A percentile compares a stretch with the other conserved stretches of the same genome.
phyloP scores from a whole-genome alignment of 2,329 filamentous ascomycete species.

The Stromatinia cepivora region DNA sequence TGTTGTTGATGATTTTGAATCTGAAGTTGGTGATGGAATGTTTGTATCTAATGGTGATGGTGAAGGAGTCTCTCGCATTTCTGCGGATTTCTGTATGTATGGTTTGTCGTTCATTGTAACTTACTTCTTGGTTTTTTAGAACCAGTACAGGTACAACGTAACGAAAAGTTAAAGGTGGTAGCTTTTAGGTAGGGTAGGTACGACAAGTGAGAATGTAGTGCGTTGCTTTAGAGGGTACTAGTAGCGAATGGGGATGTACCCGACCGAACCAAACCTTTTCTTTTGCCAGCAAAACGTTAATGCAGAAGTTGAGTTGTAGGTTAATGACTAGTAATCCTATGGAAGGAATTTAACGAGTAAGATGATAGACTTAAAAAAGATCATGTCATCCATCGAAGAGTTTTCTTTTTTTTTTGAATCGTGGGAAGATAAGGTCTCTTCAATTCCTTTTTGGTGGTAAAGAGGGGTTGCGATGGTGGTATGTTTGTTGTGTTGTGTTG shows the following conservation, averaged over 20 bases:
- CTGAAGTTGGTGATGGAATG: conserved; percentile 12
- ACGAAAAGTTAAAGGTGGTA: conserved; percentile 20
- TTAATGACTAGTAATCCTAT: not conserved
- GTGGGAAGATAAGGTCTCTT: not conserved
- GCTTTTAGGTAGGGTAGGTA: conserved; percentile 17
- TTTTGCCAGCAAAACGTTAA: conserved; percentile 14
- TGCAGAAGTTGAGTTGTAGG: not conserved
- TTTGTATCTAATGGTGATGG: conserved; percentile 16
- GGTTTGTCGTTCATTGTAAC: conserved; percentile 21
- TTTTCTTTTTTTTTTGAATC: not conserved
- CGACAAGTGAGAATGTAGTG: conserved; percentile 15
- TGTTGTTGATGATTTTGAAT: conserved; percentile 15
- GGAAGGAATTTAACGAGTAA: not conserved
- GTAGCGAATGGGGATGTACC: conserved; percentile 17
- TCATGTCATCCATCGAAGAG: not conserved
- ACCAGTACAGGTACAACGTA: conserved; percentile 17
- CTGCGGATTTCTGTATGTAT: conserved; percentile 7
- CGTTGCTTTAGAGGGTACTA: conserved; percentile 5
- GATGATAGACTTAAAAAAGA: not conserved
- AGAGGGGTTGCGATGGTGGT: conserved; percentile 3
- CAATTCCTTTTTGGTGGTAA: not conserved
- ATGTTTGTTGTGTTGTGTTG: conserved; percentile 17
- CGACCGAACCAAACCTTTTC: conserved; percentile 11
- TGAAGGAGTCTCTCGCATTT: conserved; percentile 19
- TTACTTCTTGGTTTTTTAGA: conserved; percentile 12